Evolutionary conservation across 495 filamentous ascomycete species (phyloP).

Genomic region (Parachaetomium inaequale): DNA sequence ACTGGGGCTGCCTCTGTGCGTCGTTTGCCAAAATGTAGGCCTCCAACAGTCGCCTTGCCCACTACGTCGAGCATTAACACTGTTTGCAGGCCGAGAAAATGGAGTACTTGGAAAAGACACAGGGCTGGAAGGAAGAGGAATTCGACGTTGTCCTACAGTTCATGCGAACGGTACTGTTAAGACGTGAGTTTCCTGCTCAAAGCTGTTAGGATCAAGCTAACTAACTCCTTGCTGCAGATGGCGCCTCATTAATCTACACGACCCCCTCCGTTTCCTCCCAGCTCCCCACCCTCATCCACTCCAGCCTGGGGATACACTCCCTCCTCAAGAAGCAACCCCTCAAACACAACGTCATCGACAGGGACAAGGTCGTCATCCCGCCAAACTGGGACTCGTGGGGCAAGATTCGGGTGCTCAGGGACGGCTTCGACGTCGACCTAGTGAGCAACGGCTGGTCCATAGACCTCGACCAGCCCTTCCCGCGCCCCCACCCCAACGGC

Average conservation of each 20-base stretch:
- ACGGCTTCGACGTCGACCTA: slow-evolving; percentile 88
- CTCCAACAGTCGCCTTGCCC: background rate
- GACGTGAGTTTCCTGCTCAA: slow-evolving; percentile 55
- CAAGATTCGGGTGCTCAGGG: slow-evolving; percentile 90
- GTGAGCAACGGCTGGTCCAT: slow-evolving; percentile 79
- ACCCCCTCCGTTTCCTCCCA: slow-evolving; percentile 74
- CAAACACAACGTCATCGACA: slow-evolving; percentile 93
- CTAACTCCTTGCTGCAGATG: slow-evolving; percentile 54
- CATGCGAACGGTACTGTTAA: slow-evolving; percentile 77
- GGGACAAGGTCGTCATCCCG: slow-evolving; percentile 90
- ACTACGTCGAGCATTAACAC: slow-evolving; percentile 25
- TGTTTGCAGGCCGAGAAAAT: slow-evolving; percentile 74
- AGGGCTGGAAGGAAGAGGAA: slow-evolving; percentile 88
- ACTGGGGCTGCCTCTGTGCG: slow-evolving; percentile 81
- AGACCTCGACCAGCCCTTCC: slow-evolving; percentile 63
- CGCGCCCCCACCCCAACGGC: slow-evolving; percentile 16
- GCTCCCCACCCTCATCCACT: slow-evolving; percentile 78
- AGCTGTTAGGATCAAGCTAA: slow-evolving; percentile 17
- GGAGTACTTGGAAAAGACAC: slow-evolving; percentile 77
- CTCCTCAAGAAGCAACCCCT: slow-evolving; percentile 75
- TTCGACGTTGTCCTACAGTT: slow-evolving; percentile 91
- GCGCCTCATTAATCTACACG: slow-evolving; percentile 87
- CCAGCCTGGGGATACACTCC: slow-evolving; percentile 85
- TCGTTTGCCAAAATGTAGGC: slow-evolving; percentile 86
- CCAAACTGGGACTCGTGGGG: slow-evolving; percentile 99